phyloP scores from a whole-genome alignment of 2,329 filamentous ascomycete species.

The Pestalotiopsis sp. region DNA sequence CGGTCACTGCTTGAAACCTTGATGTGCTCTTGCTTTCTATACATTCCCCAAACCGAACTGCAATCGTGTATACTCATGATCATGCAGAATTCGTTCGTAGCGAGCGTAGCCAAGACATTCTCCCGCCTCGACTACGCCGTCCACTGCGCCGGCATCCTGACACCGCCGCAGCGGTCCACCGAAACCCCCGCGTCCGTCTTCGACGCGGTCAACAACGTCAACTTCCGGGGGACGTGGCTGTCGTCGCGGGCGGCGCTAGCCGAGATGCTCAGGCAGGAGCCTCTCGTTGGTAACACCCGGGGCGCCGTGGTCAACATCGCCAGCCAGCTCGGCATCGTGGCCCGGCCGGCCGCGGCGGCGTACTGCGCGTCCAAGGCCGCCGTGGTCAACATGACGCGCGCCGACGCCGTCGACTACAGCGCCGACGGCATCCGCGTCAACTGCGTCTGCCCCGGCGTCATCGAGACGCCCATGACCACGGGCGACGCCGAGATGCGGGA shows the following conservation, averaged over 20 bases:
- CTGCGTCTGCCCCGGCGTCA: conserved; percentile 42
- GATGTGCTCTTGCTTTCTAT: background rate
- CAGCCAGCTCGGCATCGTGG: conserved; percentile 53
- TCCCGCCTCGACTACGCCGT: conserved; percentile 57
- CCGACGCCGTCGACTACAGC: conserved; percentile 59
- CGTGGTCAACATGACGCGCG: conserved; percentile 57
- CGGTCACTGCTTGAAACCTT: background rate
- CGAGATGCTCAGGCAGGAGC: conserved; percentile 48
- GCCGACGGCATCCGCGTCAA: conserved; percentile 39
- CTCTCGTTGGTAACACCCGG: conserved; percentile 39
- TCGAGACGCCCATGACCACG: conserved; percentile 49
- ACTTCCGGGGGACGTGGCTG: conserved; percentile 55
- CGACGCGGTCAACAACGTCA: conserved; percentile 55
- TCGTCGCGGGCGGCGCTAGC: conserved; percentile 43
- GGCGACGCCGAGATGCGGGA: conserved; percentile 38
- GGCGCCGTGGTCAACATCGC: conserved; percentile 55
- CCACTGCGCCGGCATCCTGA: conserved; percentile 56
- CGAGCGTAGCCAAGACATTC: conserved; percentile 35
- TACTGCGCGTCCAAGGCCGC: conserved; percentile 62
- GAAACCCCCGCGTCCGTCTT: conserved; percentile 51
- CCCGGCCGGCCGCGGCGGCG: conserved; percentile 47
- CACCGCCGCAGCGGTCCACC: conserved; percentile 39
- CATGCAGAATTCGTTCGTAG: conserved; percentile 30
- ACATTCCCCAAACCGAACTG: background rate
- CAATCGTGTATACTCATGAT: background rate